phyloP scores from a whole-genome alignment of 2,329 filamentous ascomycete genomes.

The Kalmusia sp. region DNA sequence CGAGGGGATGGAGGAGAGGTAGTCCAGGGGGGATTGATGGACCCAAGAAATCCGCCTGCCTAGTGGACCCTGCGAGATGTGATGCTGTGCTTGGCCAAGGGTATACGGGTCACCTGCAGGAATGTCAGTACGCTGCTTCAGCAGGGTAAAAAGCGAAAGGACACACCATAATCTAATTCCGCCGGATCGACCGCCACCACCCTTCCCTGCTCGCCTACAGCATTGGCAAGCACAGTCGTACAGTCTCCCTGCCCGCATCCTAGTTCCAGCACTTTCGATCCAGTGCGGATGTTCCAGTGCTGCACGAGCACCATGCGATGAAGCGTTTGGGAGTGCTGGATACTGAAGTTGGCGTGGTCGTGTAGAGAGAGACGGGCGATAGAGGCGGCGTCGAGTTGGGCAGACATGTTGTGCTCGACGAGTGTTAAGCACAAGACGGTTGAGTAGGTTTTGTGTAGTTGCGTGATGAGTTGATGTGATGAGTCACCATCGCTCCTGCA shows the following conservation, averaged over 20 bases:
- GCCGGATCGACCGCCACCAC: slow-evolving; percentile 62
- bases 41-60: slow-evolving; percentile 53
- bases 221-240: slow-evolving; percentile 61
- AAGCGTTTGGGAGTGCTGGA: slow-evolving; percentile 28
- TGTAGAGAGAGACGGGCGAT: slow-evolving; percentile 28
- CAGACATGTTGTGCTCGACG: slow-evolving; percentile 17
- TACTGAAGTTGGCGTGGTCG: slow-evolving; percentile 21
- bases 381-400: slow-evolving; percentile 16
- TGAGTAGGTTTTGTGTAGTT: too few species aligned
- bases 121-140: slow-evolving; percentile 10
- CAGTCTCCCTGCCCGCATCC: slow-evolving; percentile 68
- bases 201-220: slow-evolving; percentile 48
- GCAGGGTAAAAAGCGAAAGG: slow-evolving; percentile 7
- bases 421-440: slow-evolving; percentile 7
- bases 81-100: slow-evolving; percentile 56
- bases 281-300: slow-evolving; percentile 29
- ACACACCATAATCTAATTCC: slow-evolving; percentile 54
- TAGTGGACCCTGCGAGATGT: slow-evolving; percentile 51
- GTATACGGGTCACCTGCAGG: slow-evolving; percentile 49
- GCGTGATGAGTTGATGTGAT: too few species aligned
- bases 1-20: slow-evolving; percentile 5
- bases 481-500: too few species aligned
- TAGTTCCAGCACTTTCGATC: slow-evolving; percentile 60
- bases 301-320: slow-evolving; percentile 30
- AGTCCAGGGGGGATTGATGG: slow-evolving; percentile 47